These are phyloP conservation scores for Thozetella sp. DNA, from an alignment of 495 filamentous ascomycete genomes.

Conservation along the genomic window DNA sequence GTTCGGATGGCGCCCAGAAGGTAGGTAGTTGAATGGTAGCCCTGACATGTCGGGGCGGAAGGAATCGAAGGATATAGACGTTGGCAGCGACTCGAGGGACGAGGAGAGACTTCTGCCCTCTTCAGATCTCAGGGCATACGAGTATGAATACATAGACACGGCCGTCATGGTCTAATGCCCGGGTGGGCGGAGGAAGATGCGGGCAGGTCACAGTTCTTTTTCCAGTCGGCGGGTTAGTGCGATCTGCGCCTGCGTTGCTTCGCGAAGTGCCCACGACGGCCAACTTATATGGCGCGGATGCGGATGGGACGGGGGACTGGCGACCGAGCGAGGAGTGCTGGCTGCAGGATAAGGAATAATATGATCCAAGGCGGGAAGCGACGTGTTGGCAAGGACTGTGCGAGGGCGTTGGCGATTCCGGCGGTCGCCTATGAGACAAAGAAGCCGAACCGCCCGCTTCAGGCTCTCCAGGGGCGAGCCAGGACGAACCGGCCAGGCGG, in stretches of 20 bases:
- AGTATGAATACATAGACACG: slow-evolving; percentile 1
- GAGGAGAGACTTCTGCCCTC: neutral
- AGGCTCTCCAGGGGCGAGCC: neutral
- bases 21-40: neutral
- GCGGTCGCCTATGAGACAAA: neutral
- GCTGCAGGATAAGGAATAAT: neutral
- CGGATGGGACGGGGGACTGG: neutral
- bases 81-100: neutral
- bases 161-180: neutral
- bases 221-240: no score
- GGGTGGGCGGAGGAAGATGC: neutral
- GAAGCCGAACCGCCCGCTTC: neutral
- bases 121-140: neutral
- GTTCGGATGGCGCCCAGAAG: neutral
- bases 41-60: neutral
- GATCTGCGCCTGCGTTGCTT: no score
- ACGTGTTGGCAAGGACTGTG: neutral
- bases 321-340: neutral
- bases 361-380: neutral
- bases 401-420: neutral
- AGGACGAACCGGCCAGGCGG: neutral
- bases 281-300: neutral
- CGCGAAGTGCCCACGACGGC: no score
- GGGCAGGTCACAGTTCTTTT: neutral
- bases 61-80: neutral